Evolutionary conservation across 176 grass and related monocot species (phyloP).

Genomic region (Cocos nucifera): DNA sequence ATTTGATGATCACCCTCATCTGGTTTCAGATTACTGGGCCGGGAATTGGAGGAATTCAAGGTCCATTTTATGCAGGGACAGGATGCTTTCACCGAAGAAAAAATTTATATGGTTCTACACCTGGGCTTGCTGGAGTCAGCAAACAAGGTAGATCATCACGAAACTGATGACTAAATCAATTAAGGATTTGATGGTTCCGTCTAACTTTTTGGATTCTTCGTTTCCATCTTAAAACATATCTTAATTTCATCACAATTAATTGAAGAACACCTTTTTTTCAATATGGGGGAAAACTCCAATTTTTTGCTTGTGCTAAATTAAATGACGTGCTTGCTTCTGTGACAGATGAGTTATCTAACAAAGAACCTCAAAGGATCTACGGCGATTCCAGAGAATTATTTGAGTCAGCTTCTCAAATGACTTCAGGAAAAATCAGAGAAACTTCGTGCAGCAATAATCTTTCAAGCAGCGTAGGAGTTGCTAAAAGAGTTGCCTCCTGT

Average conservation of each 20-base stretch:
- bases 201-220: no score
- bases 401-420: neutral
- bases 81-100: constrained; percentile 57
- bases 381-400: neutral
- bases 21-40: neutral
- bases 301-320: no score
- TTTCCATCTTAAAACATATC: no score
- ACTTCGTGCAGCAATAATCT: neutral
- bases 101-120: constrained; percentile 29
- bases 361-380: neutral
- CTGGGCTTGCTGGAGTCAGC: neutral
- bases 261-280: no score
- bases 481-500: constrained; percentile 2
- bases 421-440: neutral
- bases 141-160: neutral
- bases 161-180: no score
- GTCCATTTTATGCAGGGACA: constrained; percentile 23
- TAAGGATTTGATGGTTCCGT: no score
- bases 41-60: constrained; percentile 24
- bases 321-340: no score
- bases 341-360: neutral
- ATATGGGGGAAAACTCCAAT: no score
- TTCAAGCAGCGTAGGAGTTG: neutral
- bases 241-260: no score
- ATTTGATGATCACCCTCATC: neutral